Conservation (phyloP, 2,329 filamentous ascomycete genomes). For the Colletotrichum sublineola region DNA sequence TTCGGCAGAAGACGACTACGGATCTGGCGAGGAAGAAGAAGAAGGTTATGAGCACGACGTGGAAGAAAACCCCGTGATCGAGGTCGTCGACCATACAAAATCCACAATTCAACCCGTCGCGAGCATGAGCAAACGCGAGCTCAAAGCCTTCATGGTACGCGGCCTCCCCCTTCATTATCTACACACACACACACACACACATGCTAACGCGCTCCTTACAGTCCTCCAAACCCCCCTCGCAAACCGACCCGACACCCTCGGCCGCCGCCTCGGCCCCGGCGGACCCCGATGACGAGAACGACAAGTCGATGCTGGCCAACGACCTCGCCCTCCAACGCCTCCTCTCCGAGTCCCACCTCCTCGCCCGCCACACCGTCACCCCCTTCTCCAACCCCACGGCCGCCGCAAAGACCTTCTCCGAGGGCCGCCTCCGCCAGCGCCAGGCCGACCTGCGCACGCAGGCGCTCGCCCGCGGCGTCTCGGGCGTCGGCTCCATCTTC, state of each 20-base stretch:
- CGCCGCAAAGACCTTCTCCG: slow-evolving; percentile 59
- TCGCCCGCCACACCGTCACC: slow-evolving; percentile 62
- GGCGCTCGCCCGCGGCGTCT: slow-evolving; percentile 63
- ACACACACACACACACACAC: slow-evolving; percentile 21
- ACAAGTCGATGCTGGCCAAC: slow-evolving; percentile 82
- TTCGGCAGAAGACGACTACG: slow-evolving; percentile 43
- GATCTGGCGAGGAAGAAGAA: slow-evolving; percentile 39
- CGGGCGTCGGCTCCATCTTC: slow-evolving; percentile 68
- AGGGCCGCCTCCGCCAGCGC: slow-evolving; percentile 82
- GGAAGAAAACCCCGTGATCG: slow-evolving; percentile 55
- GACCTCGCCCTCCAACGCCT: slow-evolving; percentile 93
- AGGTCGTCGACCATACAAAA: slow-evolving; percentile 73
- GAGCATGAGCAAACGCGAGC: slow-evolving; percentile 74
- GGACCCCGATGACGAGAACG: slow-evolving; percentile 65
- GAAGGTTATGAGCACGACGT: slow-evolving; percentile 39
- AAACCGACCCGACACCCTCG: slow-evolving; percentile 45
- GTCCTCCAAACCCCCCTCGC: slow-evolving; percentile 65
- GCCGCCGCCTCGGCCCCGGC: slow-evolving; percentile 46
- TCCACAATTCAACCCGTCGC: slow-evolving; percentile 53
- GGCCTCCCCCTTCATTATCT: background rate
- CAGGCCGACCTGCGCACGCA: slow-evolving; percentile 88
- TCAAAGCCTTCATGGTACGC: slow-evolving; percentile 82
- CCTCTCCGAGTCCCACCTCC: slow-evolving; percentile 90
- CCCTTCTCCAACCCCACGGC: slow-evolving; percentile 56
- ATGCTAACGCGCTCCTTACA: slow-evolving; percentile 34